Conservation (phyloP, 1,284 basidiomycete species). For the Phellinidium pouzarii region DNA sequence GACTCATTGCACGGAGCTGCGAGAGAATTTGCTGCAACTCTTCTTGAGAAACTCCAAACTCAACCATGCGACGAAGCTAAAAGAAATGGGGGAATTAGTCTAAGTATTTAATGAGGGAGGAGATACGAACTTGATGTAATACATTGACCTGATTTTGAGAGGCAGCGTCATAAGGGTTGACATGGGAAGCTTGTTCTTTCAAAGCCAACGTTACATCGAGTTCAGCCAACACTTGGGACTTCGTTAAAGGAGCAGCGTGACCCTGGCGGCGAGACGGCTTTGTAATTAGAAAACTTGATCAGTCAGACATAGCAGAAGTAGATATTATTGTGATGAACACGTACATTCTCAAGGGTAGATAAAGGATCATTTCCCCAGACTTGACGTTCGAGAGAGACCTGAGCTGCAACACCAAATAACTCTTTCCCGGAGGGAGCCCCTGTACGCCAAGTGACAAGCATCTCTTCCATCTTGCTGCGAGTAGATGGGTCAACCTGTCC, state of each 20-base stretch:
- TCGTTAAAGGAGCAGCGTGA: constrained; percentile 44
- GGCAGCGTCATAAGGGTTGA: constrained; percentile 59
- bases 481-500: constrained; percentile 76
- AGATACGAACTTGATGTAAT: constrained; percentile 59
- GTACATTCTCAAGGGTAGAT: constrained; percentile 23
- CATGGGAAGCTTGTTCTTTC: constrained; percentile 60
- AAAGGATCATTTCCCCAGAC: constrained; percentile 59
- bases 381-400: constrained; percentile 69
- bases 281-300: background rate
- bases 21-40: constrained; percentile 75
- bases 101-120: background rate
- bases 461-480: constrained; percentile 91
- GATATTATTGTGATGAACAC: constrained; percentile 9
- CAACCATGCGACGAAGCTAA: constrained; percentile 72
- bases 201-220: constrained; percentile 71
- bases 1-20: constrained; percentile 66
- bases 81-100: constrained; percentile 15
- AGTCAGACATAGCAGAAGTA: background rate
- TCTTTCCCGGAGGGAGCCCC: constrained; percentile 75
- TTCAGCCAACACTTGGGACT: constrained; percentile 73
- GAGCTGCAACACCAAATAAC: constrained; percentile 72
- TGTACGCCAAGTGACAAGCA: constrained; percentile 88
- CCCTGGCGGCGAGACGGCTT: constrained; percentile 22
- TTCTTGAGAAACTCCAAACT: constrained; percentile 71
- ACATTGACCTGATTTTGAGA: constrained; percentile 63